phyloP scores from a whole-genome alignment of 345 rosid species.

The Chamaenerion angustifolium region DNA sequence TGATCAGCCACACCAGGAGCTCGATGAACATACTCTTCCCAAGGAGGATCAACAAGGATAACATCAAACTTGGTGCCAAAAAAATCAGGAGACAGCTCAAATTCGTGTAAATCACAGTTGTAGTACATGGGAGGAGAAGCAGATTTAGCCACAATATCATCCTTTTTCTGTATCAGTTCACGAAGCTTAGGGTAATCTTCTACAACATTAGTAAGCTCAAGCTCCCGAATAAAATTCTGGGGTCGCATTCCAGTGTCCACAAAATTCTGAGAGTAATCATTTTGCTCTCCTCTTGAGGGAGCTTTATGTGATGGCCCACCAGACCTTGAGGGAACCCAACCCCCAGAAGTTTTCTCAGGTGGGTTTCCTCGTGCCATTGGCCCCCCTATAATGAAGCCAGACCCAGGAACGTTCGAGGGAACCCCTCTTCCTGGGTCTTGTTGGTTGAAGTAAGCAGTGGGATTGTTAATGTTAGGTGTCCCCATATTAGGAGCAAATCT shows the following conservation, averaged over 20 bases:
- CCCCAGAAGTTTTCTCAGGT: constrained; percentile 56
- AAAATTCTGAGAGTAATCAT: constrained; percentile 98
- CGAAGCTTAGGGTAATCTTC: constrained; percentile 98
- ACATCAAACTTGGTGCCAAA: constrained; percentile 97
- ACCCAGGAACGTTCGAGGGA: constrained; percentile 41
- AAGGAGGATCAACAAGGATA: constrained; percentile 94
- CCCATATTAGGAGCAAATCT: constrained; percentile 69
- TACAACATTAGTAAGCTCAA: constrained; percentile 91
- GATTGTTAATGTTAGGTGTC: constrained; percentile 34
- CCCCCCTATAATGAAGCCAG: constrained; percentile 54
- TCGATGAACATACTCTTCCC: constrained; percentile 99
- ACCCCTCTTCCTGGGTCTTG: constrained; percentile 78
- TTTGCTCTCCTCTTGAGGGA: constrained; percentile 98
- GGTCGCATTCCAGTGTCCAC: constrained; percentile 99
- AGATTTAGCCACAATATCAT: constrained; percentile 83
- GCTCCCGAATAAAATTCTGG: constrained; percentile 90
- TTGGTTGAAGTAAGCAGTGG: constrained; percentile 63
- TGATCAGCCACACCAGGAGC: constrained; percentile 98
- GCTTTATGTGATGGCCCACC: constrained; percentile 79
- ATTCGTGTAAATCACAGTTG: constrained; percentile 64
- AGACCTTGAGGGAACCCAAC: constrained; percentile 74
- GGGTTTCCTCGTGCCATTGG: constrained; percentile 56
- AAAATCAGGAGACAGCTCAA: constrained; percentile 83
- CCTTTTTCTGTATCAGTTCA: constrained; percentile 98
- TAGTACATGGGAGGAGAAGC: constrained; percentile 93